These are phyloP conservation scores for Pistacia integerrima DNA, from an alignment of 345 rosid species.

Conservation along the genomic window DNA sequence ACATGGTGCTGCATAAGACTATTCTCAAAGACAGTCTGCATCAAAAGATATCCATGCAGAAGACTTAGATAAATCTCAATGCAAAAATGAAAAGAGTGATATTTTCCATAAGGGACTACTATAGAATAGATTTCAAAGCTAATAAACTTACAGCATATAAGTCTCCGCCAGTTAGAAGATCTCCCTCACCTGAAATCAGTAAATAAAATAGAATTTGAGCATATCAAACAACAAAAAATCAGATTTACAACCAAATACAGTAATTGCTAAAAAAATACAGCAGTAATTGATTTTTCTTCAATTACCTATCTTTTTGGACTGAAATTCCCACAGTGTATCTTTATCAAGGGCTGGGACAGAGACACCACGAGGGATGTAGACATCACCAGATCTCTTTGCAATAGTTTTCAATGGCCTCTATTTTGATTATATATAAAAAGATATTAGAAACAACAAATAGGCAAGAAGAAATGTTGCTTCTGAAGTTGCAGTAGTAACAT, in stretches of 20 bases:
- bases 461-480: background rate
- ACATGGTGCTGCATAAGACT: slow-evolving; percentile 88
- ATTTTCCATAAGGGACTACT: background rate
- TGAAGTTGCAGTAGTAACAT: slow-evolving; percentile 2
- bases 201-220: slow-evolving; percentile 23
- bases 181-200: slow-evolving; percentile 80
- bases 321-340: slow-evolving; percentile 90
- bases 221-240: slow-evolving; percentile 8
- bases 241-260: slow-evolving; percentile 1
- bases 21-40: slow-evolving; percentile 95
- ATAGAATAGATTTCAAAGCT: slow-evolving; percentile 17
- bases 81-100: background rate
- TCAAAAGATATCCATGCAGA: slow-evolving; percentile 19
- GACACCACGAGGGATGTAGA: slow-evolving; percentile 99
- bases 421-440: slow-evolving; percentile 2
- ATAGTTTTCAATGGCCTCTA: slow-evolving; percentile 99
- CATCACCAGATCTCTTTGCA: slow-evolving; percentile 92
- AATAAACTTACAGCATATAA: slow-evolving; percentile 87
- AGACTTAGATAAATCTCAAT: slow-evolving; percentile 13
- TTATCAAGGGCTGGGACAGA: slow-evolving; percentile 98
- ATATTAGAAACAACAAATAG: slow-evolving; percentile 10
- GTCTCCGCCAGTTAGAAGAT: slow-evolving; percentile 96
- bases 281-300: background rate
- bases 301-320: slow-evolving; percentile 87
- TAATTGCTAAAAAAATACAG: background rate